Evolutionary conservation across 805 yeast species (phyloP), one percentile per base, ranked within the genome.

Genomic region (Cyberlindnera saturnus): DNA sequence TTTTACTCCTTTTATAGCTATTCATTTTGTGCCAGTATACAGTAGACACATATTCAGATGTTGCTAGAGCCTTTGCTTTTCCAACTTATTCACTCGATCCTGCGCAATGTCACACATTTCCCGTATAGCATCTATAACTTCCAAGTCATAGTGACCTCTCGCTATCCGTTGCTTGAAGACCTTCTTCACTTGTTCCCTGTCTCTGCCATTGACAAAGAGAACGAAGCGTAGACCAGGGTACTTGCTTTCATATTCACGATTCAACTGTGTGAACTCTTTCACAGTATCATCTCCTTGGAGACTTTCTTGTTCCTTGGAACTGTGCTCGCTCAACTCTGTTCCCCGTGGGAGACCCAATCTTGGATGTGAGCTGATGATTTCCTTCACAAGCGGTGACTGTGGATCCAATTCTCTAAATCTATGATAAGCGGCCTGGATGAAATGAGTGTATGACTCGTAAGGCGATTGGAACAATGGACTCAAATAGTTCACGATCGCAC

Each of bases 101-200:
- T 73, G 52, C 0, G 96, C 96, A 44, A 89, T 90, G 62, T 86
- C 95, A 62, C 96, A 86, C 95, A 89, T 87, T 19, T 95, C 96
- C 50, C 80, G 69, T 51, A 87, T 76, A 0, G 96, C 95, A 38
- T 79, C 83, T 8, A 45, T 36, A 44, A 78, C 73, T 60, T 90
- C 97, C 29, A 50, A 41, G 6, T 52, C 58, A 44, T 77, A 70
- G 54, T 82, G 75, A n/a, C 66, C 66, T 41, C 82, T 67, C 1
- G 61, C 62, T 3, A 89, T 84, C 49, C 93, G 71, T 29, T 47
- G 45, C 38, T 60, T 60, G 86, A 86, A 84, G 48, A 78, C 67
- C 20, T 63, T 62, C 78, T 87, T 82, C 23, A 89, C 79, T 16
- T 63, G 79, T 6, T 69, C 68, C 46, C 95, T 70, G 2, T 80